Evolutionary conservation across 306 rosid genomes (phyloP).

Genomic region (Rosa lucieae): DNA sequence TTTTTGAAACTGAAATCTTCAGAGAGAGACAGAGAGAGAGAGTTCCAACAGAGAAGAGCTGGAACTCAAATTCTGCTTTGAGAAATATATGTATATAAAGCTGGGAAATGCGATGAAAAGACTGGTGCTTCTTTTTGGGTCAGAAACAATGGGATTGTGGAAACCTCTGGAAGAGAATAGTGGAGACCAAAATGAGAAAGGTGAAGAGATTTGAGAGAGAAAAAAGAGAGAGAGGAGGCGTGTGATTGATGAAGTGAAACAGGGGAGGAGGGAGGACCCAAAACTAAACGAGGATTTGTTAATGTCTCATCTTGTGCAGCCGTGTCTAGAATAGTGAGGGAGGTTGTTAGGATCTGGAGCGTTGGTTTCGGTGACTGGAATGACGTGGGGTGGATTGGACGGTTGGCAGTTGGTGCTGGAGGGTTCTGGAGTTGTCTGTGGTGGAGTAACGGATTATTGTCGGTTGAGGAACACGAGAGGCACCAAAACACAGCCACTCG

Average conservation of each 20-base stretch:
- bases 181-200: slow-evolving; percentile 16
- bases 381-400: neutral
- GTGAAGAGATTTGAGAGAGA: neutral
- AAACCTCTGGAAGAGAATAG: slow-evolving; percentile 13
- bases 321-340: too few species aligned
- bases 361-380: neutral
- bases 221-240: slow-evolving; percentile 23
- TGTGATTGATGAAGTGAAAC: slow-evolving; percentile 4
- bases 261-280: neutral
- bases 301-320: neutral
- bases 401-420: neutral
- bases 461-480: neutral
- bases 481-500: slow-evolving; percentile 15
- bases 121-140: neutral
- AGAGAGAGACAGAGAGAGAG: neutral
- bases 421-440: neutral
- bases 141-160: slow-evolving; percentile 7
- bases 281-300: slow-evolving; percentile 5
- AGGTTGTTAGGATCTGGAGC: neutral
- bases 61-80: slow-evolving; percentile 19
- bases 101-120: neutral
- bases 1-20: slow-evolving; percentile 7
- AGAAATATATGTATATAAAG: neutral
- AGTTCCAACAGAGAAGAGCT: slow-evolving; percentile 14
- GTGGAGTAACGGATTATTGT: neutral